phyloP scores from a whole-genome alignment of 192 early-diverging fungal species.

The Coemansia sp. region DNA sequence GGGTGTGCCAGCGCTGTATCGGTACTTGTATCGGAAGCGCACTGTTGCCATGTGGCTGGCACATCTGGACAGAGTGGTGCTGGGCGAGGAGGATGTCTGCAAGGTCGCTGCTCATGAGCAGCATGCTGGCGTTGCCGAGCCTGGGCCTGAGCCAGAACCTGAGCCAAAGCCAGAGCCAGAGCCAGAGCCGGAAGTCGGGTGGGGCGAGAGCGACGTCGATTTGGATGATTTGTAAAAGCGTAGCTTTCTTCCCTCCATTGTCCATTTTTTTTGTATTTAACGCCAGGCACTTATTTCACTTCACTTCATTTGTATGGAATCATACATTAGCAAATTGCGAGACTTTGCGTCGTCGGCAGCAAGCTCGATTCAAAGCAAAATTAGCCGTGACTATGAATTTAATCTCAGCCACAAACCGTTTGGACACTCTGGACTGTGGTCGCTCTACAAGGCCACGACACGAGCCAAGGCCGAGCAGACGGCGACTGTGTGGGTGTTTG shows the following conservation, averaged over 20 bases:
- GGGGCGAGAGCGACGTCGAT: slow-evolving; percentile 9
- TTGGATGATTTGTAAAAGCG: slow-evolving; percentile 1
- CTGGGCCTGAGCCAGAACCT: not conserved
- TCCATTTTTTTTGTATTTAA: not conserved
- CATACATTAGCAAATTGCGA: slow-evolving; percentile 45
- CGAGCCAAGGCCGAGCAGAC: slow-evolving; percentile 56
- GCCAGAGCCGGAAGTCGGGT: not conserved
- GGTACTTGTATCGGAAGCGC: not conserved
- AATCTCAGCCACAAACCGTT: not conserved
- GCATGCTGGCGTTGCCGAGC: not conserved
- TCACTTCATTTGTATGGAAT: too few species aligned
- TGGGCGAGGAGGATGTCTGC: not conserved
- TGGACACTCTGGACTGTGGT: slow-evolving; percentile 63
- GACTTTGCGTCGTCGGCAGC: slow-evolving; percentile 47
- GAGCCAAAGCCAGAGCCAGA: not conserved
- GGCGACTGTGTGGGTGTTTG: slow-evolving; percentile 74
- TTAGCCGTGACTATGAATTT: slow-evolving; percentile 39
- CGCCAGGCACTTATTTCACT: too few species aligned
- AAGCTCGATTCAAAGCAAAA: slow-evolving; percentile 40
- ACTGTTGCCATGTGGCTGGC: slow-evolving; percentile 10
- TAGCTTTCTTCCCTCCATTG: not conserved
- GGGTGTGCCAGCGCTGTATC: slow-evolving; percentile 3
- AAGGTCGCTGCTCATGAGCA: not conserved
- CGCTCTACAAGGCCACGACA: slow-evolving; percentile 57
- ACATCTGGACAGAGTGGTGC: slow-evolving; percentile 22